Percentiles rank a stretch among this genome's conserved stretches.
Conservation (phyloP, 306 rosid species). For the Cyclanthera cordifolia region DNA sequence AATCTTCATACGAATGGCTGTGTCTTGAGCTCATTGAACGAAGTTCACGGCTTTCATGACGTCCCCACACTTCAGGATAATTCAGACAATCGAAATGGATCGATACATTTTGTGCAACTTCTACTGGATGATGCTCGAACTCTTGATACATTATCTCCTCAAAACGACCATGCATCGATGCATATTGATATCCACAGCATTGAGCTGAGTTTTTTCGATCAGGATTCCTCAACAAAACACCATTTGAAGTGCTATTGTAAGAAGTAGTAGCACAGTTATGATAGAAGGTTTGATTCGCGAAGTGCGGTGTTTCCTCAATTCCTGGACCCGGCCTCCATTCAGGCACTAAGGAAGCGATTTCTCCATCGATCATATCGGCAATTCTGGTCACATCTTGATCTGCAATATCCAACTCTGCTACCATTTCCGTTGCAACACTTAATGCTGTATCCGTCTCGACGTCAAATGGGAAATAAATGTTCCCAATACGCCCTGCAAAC, state of each 20-base stretch:
- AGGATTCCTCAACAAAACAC: slow-evolving; percentile 30
- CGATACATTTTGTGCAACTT: slow-evolving; percentile 24
- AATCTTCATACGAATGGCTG: slow-evolving; percentile 54
- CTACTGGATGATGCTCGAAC: slow-evolving; percentile 28
- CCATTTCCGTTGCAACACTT: slow-evolving; percentile 85
- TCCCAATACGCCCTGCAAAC: slow-evolving; percentile 15
- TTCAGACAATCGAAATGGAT: slow-evolving; percentile 15
- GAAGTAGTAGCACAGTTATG: slow-evolving; percentile 48
- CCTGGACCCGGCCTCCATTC: slow-evolving; percentile 62
- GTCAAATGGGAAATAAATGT: slow-evolving; percentile 92
- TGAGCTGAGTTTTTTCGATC: slow-evolving; percentile 30
- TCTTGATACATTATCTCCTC: slow-evolving; percentile 68
- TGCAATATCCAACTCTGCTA: slow-evolving; percentile 70
- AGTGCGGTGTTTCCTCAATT: slow-evolving; percentile 42
- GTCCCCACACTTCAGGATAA: slow-evolving; percentile 45
- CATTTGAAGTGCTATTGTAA: slow-evolving; percentile 31
- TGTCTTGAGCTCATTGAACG: slow-evolving; percentile 53
- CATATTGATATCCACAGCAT: slow-evolving; percentile 45
- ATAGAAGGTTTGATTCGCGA: slow-evolving; percentile 20
- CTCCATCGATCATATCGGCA: slow-evolving; percentile 82
- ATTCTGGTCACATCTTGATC: slow-evolving; percentile 59
- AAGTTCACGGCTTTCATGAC: slow-evolving; percentile 47
- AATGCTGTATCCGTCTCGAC: slow-evolving; percentile 67
- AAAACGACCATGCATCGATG: slow-evolving; percentile 76
- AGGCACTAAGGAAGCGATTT: slow-evolving; percentile 70